Percentiles rank a stretch among this genome's conserved stretches.
Conservation (phyloP, 805 yeast species). For the Ogataea saltuana region DNA sequence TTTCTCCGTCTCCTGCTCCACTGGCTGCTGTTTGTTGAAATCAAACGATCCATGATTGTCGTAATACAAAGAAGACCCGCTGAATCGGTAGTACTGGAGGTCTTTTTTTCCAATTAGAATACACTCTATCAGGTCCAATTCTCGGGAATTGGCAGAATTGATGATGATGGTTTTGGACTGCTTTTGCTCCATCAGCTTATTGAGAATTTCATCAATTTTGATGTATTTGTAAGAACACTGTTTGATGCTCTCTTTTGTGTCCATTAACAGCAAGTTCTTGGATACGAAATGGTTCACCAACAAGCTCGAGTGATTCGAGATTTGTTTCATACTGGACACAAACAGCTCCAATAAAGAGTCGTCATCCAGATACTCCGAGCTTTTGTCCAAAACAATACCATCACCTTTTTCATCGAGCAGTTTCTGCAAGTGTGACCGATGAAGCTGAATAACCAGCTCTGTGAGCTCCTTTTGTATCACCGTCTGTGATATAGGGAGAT, state of each 20-base stretch:
- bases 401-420: conserved; percentile 8
- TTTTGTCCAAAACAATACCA: no score
- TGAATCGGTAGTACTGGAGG: conserved; percentile 62
- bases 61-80: conserved; percentile 56
- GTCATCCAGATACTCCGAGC: conserved; percentile 22
- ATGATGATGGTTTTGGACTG: conserved; percentile 39
- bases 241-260: conserved; percentile 55
- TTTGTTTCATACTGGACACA: conserved; percentile 47
- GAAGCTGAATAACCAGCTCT: conserved; percentile 46
- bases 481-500: conserved; percentile 46
- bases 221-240: conserved; percentile 61
- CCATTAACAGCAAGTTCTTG: conserved; percentile 63
- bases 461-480: conserved; percentile 44
- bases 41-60: conserved; percentile 36
- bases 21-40: conserved; percentile 24
- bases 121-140: conserved; percentile 77
- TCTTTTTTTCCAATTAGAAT: conserved; percentile 66
- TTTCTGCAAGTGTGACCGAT: conserved; percentile 31
- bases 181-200: conserved; percentile 32
- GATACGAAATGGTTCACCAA: conserved; percentile 80
- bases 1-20: conserved; percentile 7
- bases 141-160: conserved; percentile 63
- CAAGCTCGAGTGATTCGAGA: conserved; percentile 66
- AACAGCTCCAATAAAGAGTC: conserved; percentile 43
- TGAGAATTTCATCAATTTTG: conserved; percentile 51